These are phyloP conservation scores for Zasmidium citrigriseum DNA, from an alignment of 2,329 filamentous ascomycete species.

Conservation along the genomic window DNA sequence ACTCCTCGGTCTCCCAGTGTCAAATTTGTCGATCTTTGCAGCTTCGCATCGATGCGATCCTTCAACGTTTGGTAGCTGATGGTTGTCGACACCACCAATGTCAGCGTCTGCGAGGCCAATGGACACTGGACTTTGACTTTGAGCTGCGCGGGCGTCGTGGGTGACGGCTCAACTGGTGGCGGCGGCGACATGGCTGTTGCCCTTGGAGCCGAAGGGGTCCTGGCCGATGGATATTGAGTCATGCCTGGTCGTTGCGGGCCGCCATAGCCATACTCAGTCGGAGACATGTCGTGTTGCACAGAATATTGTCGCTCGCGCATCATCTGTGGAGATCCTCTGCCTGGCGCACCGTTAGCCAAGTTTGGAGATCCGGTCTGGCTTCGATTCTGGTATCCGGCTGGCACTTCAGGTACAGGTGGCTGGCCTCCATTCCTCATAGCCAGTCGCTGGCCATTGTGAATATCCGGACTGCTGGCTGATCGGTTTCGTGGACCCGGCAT, in stretches of 20 bases:
- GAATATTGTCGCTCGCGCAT: slow-evolving; percentile 58
- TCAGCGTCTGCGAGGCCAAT: slow-evolving; percentile 81
- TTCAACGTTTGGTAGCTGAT: slow-evolving; percentile 92
- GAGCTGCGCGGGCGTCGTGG: slow-evolving; percentile 67
- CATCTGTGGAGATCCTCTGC: slow-evolving; percentile 67
- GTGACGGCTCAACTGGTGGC: slow-evolving; percentile 19
- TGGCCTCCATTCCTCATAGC: slow-evolving; percentile 58
- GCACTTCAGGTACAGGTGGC: slow-evolving; percentile 36
- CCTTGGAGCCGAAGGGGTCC: slow-evolving; percentile 38
- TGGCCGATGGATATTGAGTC: slow-evolving; percentile 32
- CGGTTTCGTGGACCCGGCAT: slow-evolving; percentile 63
- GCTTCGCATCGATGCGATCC: slow-evolving; percentile 93
- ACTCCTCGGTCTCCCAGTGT: slow-evolving; percentile 71
- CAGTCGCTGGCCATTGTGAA: slow-evolving; percentile 68
- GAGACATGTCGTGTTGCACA: slow-evolving; percentile 22
- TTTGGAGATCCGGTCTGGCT: slow-evolving; percentile 81
- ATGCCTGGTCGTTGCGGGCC: slow-evolving; percentile 16
- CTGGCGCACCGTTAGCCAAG: slow-evolving; percentile 58
- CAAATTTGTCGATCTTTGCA: slow-evolving; percentile 80
- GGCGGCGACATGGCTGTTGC: slow-evolving; percentile 16
- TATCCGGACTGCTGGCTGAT: slow-evolving; percentile 94
- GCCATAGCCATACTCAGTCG: slow-evolving; percentile 21
- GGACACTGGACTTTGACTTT: slow-evolving; percentile 92
- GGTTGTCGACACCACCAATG: slow-evolving; percentile 92
- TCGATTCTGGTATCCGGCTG: slow-evolving; percentile 42